Base-by-base conservation (phyloP, 169 alveolate species). In the Ophryocystis elektroscirrha region DNA sequence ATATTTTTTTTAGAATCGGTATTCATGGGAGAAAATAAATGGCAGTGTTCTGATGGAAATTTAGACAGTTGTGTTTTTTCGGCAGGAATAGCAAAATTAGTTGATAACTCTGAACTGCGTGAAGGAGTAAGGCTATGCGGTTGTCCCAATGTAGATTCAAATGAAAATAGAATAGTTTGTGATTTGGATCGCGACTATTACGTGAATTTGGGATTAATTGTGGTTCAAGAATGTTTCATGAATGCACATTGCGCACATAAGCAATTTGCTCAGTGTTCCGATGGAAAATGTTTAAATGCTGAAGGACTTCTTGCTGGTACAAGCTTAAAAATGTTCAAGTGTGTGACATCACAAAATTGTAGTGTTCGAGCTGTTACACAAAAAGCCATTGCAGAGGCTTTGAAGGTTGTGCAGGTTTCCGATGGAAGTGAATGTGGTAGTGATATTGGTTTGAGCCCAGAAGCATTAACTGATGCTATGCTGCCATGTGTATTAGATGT, bases 361-460 rank as follows among this genome's bases (percentile, higher is more conserved):
- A 50, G 51, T 22, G 3, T 58, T 15, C 48, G 41, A 22, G 26
- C 56, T 1, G 49, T 49, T n/a, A 55, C 66, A 9, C 53, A 57
- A 5, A 50, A 50, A 24, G 26, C 50, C 19, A 56, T 49, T 20
- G 44, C 57, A 4, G 70, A 67, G 29, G 64, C 61, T 44, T 60
- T 61, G 41, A 61, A 66, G 28, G 68, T 67, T 36, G 54, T 67
- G 2, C 76, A 63, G 16, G 59, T 66, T 18, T 71, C 71, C 2
- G 66, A 64, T 0, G 50, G 52, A 15, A 58, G 56, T 43, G 53
- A 47, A 32, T 67, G 76, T 42, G 76, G 76, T 0, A 65, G 69
- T 9, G 64, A 56, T 26, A 65, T 57, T 6, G 76, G 72, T 5
- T 48, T 67, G 32, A 71, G 62, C 51, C 76, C 76, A 1, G 67